Conservation (phyloP, 148 eudicot species). For the Vaccinium macrocarpon region DNA sequence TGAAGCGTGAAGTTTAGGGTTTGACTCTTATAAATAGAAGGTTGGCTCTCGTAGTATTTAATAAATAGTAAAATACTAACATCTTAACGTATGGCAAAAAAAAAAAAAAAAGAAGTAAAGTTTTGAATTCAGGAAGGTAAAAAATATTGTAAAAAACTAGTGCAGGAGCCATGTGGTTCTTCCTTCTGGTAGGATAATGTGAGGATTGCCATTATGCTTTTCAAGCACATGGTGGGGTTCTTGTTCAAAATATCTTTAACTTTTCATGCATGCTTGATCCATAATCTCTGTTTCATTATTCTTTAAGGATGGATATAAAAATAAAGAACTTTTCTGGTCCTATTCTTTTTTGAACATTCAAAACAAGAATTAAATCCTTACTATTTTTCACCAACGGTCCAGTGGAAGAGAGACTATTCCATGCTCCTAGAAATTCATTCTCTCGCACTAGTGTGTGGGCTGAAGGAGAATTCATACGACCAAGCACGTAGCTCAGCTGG, state of each 20-base stretch:
- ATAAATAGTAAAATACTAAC: too few relatives aligned
- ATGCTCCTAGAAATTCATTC: too few relatives aligned
- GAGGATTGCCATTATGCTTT: constrained; percentile 30
- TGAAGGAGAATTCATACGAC: too few relatives aligned
- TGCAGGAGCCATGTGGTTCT: constrained; percentile 36
- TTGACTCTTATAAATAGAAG: too few relatives aligned
- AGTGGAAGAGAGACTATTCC: too few relatives aligned
- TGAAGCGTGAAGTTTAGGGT: too few relatives aligned
- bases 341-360: not conserved
- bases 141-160: not conserved
- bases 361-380: not conserved
- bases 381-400: too few relatives aligned
- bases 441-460: too few relatives aligned
- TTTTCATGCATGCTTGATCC: constrained; percentile 39
- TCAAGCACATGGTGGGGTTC: constrained; percentile 47
- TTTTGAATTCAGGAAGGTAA: not conserved
- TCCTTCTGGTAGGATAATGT: constrained; percentile 8
- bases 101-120: not conserved
- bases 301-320: constrained; percentile 13
- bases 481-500: too few relatives aligned
- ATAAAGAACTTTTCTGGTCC: constrained; percentile 9
- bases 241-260: constrained; percentile 11
- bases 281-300: constrained; percentile 26
- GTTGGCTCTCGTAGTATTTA: too few relatives aligned
- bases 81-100: too few relatives aligned